Evolutionary conservation across 345 rosid species (phyloP), one percentile per base, ranked within the genome.

Genomic region (Populus pruinosa): DNA sequence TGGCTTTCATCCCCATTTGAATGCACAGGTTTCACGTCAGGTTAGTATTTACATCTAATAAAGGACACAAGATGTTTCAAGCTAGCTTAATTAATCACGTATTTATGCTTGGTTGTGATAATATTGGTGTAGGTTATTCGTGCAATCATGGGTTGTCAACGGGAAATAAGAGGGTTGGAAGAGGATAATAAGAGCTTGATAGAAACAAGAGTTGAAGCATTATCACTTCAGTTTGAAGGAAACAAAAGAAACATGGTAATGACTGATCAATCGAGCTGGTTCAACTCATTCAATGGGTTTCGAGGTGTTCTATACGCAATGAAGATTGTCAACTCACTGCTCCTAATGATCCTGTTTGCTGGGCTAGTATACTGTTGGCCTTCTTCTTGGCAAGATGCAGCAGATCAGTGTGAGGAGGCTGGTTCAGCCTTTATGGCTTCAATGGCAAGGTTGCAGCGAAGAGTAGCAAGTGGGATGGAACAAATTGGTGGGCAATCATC

Each of bases 261-360:
- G 82, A 43, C 53, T 69, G 81, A 2, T 17, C 76, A 9, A 23
- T 73, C 36, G 87, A 88, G 38, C 85, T 90, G 80, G 77, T 53
- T 86, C 33, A 92, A 90, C 79, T 96, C 87, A 0, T 94, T 88
- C 80, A 88, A 88, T 75, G 97, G 98, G 5, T 94, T 94, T 29
- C 83, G 96, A 43, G 97, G 98, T 3, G 98, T 90, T 6, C 89
- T 94, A 4, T 87, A 88, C 76, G 96, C 97, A 61, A 91, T 87
- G 87, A 85, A 91, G 84, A 88, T 85, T 69, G 94, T 86, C 29
- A 89, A 88, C 69, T 87, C 96, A 20, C 78, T 92, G 72, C 90
- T 94, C 7, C 83, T 91, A 18, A 88, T 78, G 87, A 82, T 94
- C 13, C 49, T 92, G 47, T 83, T 92, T 69, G 80, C 82, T 35